Base-by-base conservation (phyloP, 2,329 filamentous ascomycete species). In the Xylariaceae sp. region DNA sequence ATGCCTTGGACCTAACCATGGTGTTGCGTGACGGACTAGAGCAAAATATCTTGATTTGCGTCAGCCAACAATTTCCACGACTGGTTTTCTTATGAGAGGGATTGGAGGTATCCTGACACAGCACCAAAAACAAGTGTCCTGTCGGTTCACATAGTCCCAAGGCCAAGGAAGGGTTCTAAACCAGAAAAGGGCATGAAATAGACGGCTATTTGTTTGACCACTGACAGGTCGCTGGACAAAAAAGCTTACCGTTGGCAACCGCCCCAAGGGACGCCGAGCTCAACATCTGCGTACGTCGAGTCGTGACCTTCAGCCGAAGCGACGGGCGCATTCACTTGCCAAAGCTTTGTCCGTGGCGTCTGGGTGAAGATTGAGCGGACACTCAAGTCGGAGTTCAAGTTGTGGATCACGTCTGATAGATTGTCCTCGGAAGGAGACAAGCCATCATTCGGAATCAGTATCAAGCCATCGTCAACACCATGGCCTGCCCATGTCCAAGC, bases 1-100 rank as follows among this genome's bases (percentile, higher is more conserved):
- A 65, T 96, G 91, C 36, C 90, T 77, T n/a, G 92, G 92, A 7
- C 87, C 89, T 11, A 96, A 72, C 92, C 92, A 97, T 1, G 90
- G 86, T 32, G 78, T 80, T 82, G 85, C 94, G 3, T 89, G 74
- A 15, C 90, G 82, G 5, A 95, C 84, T 11, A 96, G 70, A 7
- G 89, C 83, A 65, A 96, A 92, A 83, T 90, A 95, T 58, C 87
- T 82, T 47, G 10, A 35, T 35, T 30, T 12, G 22, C 9, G 45
- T 65, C 43, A 66, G 63, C 49, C 35, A 11, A 47, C 36, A 32
- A n/a, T 12, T 22, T 30, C 11, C 15, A 9, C 38, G 22, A 41
- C 7, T 36, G 11, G 22, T 27, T 27, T 27, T 27, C 4, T 27
- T 27, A 7, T 27, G 22, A 27, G 22, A 27, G 22, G 22, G 22